These are phyloP conservation scores for Cerioporus squamosus DNA, from an alignment of 1,284 basidiomycete species.

Conservation along the genomic window DNA sequence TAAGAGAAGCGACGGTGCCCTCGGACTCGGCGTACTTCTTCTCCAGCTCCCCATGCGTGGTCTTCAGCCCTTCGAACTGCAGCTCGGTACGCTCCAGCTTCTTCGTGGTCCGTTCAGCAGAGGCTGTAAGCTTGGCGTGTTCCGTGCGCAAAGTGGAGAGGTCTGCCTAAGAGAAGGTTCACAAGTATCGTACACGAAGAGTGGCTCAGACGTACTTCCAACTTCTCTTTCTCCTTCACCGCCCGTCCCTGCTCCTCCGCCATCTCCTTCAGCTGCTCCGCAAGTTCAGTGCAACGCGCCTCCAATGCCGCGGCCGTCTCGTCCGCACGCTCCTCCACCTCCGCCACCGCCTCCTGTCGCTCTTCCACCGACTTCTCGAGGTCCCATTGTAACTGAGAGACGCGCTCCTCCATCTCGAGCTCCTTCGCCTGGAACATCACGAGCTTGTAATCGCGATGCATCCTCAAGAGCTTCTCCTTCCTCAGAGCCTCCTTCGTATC, in stretches of 20 bases:
- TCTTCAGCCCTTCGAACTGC: constrained; percentile 58
- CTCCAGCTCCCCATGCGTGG: constrained; percentile 58
- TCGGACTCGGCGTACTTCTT: constrained; percentile 59
- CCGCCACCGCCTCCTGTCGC: constrained; percentile 40
- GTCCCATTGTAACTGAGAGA: constrained; percentile 39
- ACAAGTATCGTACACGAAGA: background rate
- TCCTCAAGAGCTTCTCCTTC: constrained; percentile 54
- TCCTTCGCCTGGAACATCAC: constrained; percentile 66
- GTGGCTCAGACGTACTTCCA: constrained; percentile 31
- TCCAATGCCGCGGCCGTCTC: constrained; percentile 43
- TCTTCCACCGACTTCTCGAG: constrained; percentile 50
- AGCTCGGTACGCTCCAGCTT: constrained; percentile 60
- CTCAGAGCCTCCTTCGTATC: constrained; percentile 56
- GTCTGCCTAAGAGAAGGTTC: constrained; percentile 36
- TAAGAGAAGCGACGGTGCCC: constrained; percentile 55
- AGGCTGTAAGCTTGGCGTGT: constrained; percentile 50
- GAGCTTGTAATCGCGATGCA: constrained; percentile 67
- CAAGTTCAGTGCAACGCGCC: constrained; percentile 32
- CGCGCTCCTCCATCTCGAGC: constrained; percentile 53
- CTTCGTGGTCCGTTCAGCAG: constrained; percentile 48
- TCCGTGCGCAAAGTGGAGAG: constrained; percentile 31
- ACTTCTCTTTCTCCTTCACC: constrained; percentile 42
- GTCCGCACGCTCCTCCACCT: constrained; percentile 35
- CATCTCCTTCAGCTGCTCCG: constrained; percentile 39
- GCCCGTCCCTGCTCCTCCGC: constrained; percentile 47